Percentiles rank a stretch among this genome's conserved stretches.
Conservation (phyloP, 805 yeast species). For the Ogataea ganodermae region DNA sequence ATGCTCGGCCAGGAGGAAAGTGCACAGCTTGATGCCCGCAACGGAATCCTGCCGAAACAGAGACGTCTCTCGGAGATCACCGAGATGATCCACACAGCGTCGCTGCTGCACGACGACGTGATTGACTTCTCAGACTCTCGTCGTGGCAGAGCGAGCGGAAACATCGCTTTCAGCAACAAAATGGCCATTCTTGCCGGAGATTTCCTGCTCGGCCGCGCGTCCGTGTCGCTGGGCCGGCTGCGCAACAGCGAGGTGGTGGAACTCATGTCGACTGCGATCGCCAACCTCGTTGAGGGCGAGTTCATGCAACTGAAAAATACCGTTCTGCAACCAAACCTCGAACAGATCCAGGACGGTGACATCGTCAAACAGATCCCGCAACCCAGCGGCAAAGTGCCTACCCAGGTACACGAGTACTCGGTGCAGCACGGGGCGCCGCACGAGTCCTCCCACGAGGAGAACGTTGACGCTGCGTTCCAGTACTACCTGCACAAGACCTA, state of each 20-base stretch:
- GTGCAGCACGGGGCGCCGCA: slow-evolving; percentile 30
- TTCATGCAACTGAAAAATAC: slow-evolving; percentile 98
- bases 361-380: slow-evolving; percentile 49
- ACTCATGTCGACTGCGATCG: slow-evolving; percentile 91
- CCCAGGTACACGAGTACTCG: slow-evolving; percentile 58
- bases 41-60: slow-evolving; percentile 92
- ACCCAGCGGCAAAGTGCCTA: slow-evolving; percentile 65
- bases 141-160: slow-evolving; percentile 89
- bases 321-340: slow-evolving; percentile 56
- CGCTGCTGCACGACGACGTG: slow-evolving; percentile 93
- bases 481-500: slow-evolving; percentile 95
- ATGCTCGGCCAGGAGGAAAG: slow-evolving; percentile 67
- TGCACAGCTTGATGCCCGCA: slow-evolving; percentile 49
- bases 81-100: slow-evolving; percentile 98
- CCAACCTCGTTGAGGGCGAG: slow-evolving; percentile 96
- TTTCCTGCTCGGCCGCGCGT: slow-evolving; percentile 91
- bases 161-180: slow-evolving; percentile 91
- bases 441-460: slow-evolving; percentile 55
- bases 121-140: slow-evolving; percentile 88
- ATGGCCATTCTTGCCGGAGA: slow-evolving; percentile 98
- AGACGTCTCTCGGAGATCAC: slow-evolving; percentile 95
- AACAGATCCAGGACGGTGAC: slow-evolving; percentile 46
- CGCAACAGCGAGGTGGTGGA: slow-evolving; percentile 98
- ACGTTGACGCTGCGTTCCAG: slow-evolving; percentile 88
- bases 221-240: slow-evolving; percentile 89